Evolutionary conservation across 75 land plant genomes (phyloP).

Genomic region (Sequoia sempervirens): DNA sequence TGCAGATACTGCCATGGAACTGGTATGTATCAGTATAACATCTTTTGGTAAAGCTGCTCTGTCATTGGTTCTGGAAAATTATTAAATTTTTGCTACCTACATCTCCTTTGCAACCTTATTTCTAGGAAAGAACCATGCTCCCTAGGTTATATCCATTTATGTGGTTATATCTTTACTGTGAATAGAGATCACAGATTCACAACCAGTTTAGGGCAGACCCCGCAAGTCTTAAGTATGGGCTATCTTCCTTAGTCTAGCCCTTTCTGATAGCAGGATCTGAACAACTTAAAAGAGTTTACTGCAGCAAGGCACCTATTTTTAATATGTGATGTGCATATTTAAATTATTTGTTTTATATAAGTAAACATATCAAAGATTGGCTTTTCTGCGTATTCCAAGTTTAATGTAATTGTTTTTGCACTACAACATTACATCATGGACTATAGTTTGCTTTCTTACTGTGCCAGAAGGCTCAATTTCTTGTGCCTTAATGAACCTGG

Average conservation of each 20-base stretch:
- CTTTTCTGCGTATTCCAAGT: not conserved
- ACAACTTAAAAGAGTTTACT: not conserved
- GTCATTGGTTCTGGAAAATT: too few relatives aligned
- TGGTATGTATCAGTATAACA: not conserved
- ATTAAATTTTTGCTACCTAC: not conserved
- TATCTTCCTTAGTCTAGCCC: not conserved
- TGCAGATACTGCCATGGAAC: conserved; percentile 67
- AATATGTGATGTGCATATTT: not conserved
- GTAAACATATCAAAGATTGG: not conserved
- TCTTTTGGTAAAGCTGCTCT: not conserved
- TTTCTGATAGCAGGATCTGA: not conserved
- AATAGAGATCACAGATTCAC: not conserved
- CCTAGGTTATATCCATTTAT: not conserved
- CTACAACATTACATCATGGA: not conserved
- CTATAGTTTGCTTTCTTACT: not conserved
- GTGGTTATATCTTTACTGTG: not conserved
- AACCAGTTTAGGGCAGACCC: not conserved
- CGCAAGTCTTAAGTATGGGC: not conserved
- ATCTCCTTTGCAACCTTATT: too few relatives aligned
- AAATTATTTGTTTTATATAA: not conserved
- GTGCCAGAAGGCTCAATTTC: not conserved
- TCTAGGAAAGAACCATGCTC: not conserved
- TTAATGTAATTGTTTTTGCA: not conserved
- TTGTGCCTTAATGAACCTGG: not conserved
- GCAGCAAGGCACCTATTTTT: not conserved